Conservation (phyloP, 2,329 filamentous ascomycete species). For the Amylocarpus encephaloides region DNA sequence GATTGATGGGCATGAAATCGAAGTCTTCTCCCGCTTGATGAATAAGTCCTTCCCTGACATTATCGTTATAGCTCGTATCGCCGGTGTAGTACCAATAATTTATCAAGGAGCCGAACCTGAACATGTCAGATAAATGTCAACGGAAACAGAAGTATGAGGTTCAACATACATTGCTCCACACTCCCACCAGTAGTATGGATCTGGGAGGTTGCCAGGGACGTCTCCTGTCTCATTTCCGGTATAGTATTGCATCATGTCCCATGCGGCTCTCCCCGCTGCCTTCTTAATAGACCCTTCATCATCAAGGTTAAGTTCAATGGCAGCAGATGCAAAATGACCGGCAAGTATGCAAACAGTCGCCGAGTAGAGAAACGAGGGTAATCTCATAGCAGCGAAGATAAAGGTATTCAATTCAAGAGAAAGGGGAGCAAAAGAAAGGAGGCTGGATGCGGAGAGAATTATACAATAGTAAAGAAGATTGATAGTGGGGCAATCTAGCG, state of each 20-base stretch:
- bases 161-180: conserved; percentile 10
- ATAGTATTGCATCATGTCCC: conserved; percentile 48
- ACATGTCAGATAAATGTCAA: conserved; percentile 17
- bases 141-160: conserved; percentile 3
- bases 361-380: background rate
- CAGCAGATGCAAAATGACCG: conserved; percentile 16
- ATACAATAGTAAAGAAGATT: no score
- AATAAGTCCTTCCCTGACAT: conserved; percentile 59
- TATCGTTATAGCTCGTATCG: conserved; percentile 60
- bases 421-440: background rate
- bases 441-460: no score
- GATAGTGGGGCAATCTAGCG: background rate
- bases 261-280: conserved; percentile 33
- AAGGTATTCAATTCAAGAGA: background rate
- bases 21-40: conserved; percentile 64
- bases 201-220: conserved; percentile 43
- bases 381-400: background rate
- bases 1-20: conserved; percentile 72
- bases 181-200: conserved; percentile 46
- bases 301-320: conserved; percentile 19
- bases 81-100: conserved; percentile 82
- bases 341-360: conserved; percentile 17
- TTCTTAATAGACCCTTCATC: conserved; percentile 19
- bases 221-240: conserved; percentile 42
- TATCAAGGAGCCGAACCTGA: conserved; percentile 55